Conservation (phyloP, 2,329 filamentous ascomycete species). For the Zasmidium citrigriseum region DNA sequence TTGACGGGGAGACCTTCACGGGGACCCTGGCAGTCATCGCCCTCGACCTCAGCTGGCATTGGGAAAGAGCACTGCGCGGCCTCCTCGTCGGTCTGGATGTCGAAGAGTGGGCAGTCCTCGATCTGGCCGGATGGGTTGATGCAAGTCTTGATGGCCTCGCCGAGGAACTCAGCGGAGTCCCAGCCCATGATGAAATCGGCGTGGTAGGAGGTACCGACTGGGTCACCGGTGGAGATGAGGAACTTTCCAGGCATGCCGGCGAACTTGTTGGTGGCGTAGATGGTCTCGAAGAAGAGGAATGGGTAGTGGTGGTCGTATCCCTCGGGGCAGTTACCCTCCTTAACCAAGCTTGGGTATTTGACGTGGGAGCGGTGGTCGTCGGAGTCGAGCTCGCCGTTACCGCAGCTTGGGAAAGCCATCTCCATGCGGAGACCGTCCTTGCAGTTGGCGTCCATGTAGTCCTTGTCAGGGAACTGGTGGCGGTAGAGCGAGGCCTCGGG, state of each 20-base stretch:
- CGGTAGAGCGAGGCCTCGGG: constrained; percentile 77
- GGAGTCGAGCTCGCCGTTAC: constrained; percentile 65
- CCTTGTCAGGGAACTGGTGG: constrained; percentile 78
- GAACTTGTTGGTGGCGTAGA: constrained; percentile 74
- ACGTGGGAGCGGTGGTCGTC: constrained; percentile 65
- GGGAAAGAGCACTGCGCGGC: constrained; percentile 64
- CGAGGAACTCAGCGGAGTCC: constrained; percentile 65
- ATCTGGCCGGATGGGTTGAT: constrained; percentile 70
- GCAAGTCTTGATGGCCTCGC: constrained; percentile 73
- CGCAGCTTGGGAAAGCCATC: constrained; percentile 86
- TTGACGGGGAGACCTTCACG: constrained; percentile 67
- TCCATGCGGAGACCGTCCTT: constrained; percentile 79
- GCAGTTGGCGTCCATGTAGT: constrained; percentile 78
- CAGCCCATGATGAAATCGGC: constrained; percentile 81
- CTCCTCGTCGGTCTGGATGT: constrained; percentile 60
- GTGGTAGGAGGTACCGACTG: constrained; percentile 71
- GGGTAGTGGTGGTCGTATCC: constrained; percentile 69
- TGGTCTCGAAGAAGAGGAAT: constrained; percentile 81
- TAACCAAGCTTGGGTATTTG: constrained; percentile 75
- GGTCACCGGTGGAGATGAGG: constrained; percentile 75
- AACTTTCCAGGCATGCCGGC: constrained; percentile 66
- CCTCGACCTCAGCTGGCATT: constrained; percentile 54
- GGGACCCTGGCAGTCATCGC: constrained; percentile 62
- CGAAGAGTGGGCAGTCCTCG: constrained; percentile 74
- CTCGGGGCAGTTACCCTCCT: constrained; percentile 72